These are phyloP conservation scores for Colletotrichum gigasporum DNA, from an alignment of 2,329 filamentous ascomycete genomes.

Conservation along the genomic window DNA sequence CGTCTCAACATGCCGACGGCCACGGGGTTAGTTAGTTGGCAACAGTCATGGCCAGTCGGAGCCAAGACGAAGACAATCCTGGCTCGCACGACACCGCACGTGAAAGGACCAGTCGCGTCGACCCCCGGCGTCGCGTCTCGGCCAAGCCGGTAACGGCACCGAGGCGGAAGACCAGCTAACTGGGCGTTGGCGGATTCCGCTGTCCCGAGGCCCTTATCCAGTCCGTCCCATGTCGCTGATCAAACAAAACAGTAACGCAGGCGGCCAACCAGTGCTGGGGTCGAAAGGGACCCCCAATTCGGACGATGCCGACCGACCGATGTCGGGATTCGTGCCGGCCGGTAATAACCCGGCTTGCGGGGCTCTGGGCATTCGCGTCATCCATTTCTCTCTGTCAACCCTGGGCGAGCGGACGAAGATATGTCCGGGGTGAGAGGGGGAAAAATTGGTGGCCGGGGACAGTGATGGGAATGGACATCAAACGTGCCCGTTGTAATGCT, in stretches of 20 bases:
- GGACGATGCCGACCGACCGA: slow-evolving; percentile 19
- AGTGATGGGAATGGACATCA: too few species aligned
- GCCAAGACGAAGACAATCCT: too few species aligned
- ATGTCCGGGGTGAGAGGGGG: background rate
- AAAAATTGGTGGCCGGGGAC: background rate
- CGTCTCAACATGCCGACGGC: too few species aligned
- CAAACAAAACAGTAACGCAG: background rate
- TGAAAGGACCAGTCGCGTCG: background rate
- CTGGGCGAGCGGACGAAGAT: slow-evolving; percentile 24
- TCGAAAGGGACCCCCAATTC: background rate
- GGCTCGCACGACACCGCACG: too few species aligned
- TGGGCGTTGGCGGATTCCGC: background rate
- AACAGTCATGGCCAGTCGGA: too few species aligned
- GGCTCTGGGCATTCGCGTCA: slow-evolving; percentile 22
- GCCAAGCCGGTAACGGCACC: slow-evolving; percentile 22
- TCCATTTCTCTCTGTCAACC: slow-evolving; percentile 5
- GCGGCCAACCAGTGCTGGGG: background rate
- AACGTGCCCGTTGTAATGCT: too few species aligned
- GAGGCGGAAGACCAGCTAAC: background rate
- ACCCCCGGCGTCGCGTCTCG: background rate
- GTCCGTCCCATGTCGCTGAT: slow-evolving; percentile 1
- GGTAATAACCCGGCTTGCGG: slow-evolving; percentile 25
- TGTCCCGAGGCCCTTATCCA: too few species aligned
- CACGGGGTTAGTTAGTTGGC: too few species aligned
- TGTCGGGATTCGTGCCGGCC: slow-evolving; percentile 18